Base-by-base conservation (phyloP, 805 yeast genomes). In the Brettanomyces nanus region DNA sequence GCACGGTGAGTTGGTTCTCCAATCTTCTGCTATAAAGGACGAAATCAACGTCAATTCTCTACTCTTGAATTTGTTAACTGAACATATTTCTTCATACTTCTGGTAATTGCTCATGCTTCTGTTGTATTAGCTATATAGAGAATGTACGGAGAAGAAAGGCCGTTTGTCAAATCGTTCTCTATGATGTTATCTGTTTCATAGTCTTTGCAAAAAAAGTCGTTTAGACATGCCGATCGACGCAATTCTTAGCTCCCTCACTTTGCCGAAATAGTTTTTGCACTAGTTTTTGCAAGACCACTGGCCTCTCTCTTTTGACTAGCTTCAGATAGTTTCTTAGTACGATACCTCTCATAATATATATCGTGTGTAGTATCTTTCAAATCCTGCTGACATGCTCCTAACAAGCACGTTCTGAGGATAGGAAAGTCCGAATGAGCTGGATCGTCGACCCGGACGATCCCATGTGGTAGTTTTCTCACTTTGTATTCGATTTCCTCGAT, bases 381-480 rank as follows among this genome's bases (percentile, higher is more conserved):
- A 58, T 85, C 95, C 54, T 85, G 75, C 71, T 87, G 68, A 56
- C 85, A 77, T 17, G 90, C 79, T 60, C 90, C 79, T 59, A 86
- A 66, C 45, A 89, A 64, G 45, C 86, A 70, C 23, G 82, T 73
- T 63, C 95, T 77, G 53, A 85, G 66, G 49, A 78, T 75, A 51
- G 75, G 70, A 61, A 83, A 83, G 59, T 86, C 95, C 54, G 89
- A 79, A 57, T 83, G 90, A 19, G 65, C 55, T 40, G 83, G 90
- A 57, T 85, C 84, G 55, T 84, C 94, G 39, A 84, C 82, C 55
- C 80, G 86, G 27, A 82, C 89, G 28, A 76, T 59, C 20, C 95
- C 95, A 87, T 94, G 83, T 41, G 89, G 89, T 53, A 84, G 81
- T 53, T 73, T 73, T 63, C 95, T 75, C 19, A 90, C 95, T 40